Evolutionary conservation across 139 green algal species (phyloP), one percentile per base, ranked within the genome.

Genomic region (Volvox africanus): DNA sequence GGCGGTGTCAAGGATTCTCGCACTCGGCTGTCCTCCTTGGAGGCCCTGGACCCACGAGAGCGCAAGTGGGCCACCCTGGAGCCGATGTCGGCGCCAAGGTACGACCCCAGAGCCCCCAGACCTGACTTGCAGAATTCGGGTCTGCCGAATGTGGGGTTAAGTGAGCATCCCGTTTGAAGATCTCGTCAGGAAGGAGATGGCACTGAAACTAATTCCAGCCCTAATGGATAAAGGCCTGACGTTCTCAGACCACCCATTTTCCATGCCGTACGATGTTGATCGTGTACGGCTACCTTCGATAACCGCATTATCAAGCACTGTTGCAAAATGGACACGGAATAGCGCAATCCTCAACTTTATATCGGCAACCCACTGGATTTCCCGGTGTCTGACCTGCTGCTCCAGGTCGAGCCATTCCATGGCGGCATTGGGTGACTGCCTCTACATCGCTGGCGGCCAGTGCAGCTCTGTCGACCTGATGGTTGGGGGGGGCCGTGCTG

Each of bases 1-100:
- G 96, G 96, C 28, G 96, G 96, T 20, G 93, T 97, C 79, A 94
- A 92, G 17, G 91, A 86, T 14, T 78, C 65, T 19, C 90, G 94
- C 55, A 87, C 89, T 36, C 91, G 94, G 13, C 92, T 96, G 37
- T 61, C 62, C 28, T 92, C 69, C 0, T 92, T 96, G 30, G 96
- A 97, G 92, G 96, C 95, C 1, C 87, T 94, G 17, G 96, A 98
- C 91, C 96, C 95, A 0, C 81, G 96, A 0, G 96, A 97, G 89
- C 93, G 96, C 20, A 69, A 79, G 37, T 98, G 96, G 96, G 61
- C 36, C 17, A 14, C 36, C 32, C 85, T 97, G 73, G 68, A 92
- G 6, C 71, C 90, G 61, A 93, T 97, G 91, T 61, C 73, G 2
- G 67, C 89, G 24, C 75, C 96, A 0, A 87, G 82, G 82, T 87